Conservation (phyloP, 768 basidiomycete species). For the Macrolepiota dolichaula region DNA sequence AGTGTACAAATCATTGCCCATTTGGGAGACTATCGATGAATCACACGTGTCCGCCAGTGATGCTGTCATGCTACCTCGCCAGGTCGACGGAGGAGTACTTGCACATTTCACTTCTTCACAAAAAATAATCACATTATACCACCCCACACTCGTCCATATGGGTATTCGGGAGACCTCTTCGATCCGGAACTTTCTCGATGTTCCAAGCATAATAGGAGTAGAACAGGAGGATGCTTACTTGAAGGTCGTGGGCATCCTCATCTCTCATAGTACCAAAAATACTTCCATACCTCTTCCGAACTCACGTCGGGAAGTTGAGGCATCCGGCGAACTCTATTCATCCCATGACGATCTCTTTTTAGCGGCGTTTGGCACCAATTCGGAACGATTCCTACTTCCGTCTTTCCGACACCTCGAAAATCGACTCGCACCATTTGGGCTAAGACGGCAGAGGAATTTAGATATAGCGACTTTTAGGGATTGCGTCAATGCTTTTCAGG, state of each 20-base stretch:
- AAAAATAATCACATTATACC: background rate
- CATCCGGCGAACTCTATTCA: conserved; percentile 28
- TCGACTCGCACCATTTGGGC: conserved; percentile 23
- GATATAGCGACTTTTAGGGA: conserved; percentile 30
- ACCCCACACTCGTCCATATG: background rate
- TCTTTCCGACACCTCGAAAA: conserved; percentile 26
- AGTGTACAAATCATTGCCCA: background rate
- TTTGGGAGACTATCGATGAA: background rate
- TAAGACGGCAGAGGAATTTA: conserved; percentile 25
- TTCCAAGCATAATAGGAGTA: background rate
- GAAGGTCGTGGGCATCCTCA: background rate
- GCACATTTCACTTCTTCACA: conserved; percentile 1
- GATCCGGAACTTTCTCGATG: background rate
- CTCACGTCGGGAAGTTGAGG: conserved; percentile 19
- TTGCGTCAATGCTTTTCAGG: conserved; percentile 31
- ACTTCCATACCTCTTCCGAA: conserved; percentile 25
- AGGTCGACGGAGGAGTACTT: background rate
- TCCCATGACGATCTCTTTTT: conserved; percentile 30
- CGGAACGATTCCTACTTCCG: conserved; percentile 28
- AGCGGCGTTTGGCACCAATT: conserved; percentile 30
- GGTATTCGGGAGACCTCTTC: background rate
- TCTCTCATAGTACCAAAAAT: background rate
- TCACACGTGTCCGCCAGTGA: conserved; percentile 3
- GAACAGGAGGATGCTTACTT: conserved; percentile 14
- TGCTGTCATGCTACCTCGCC: conserved; percentile 3